Base-by-base conservation (phyloP, 2,329 filamentous ascomycete genomes). In the Exophiala calicioides region DNA sequence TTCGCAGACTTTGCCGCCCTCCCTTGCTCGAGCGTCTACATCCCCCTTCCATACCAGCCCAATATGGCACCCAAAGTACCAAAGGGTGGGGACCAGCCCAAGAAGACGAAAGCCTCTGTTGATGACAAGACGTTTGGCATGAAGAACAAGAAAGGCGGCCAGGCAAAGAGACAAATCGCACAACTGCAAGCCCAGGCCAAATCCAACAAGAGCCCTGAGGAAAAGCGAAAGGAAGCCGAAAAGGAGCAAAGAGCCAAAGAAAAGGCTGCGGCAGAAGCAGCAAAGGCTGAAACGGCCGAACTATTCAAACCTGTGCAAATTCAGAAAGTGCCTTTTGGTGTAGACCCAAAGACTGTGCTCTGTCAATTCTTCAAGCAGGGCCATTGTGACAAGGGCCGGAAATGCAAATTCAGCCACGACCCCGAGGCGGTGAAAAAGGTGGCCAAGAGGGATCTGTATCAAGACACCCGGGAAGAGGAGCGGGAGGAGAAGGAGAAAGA, bases 91-190 rank as follows among this genome's bases (percentile, higher is more conserved):
- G 58, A 70, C 20, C 63, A 68, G 62, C 63, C 67, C 32, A 75
- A 74, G 62, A 73, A 75, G 65, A 69, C 73, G 62, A 75, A 71
- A 63, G 52, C 65, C 54, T 63, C 68, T 33, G 87, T 90, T 55
- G 89, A 93, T 55, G 93, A 98, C 77, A 93, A 91, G 75, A 95
- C 93, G 37, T 98, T 98, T 78, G 93, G 93, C 62, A 97, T 98
- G 93, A 98, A 98, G 75, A 98, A 98, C 71, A 98, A 98, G 77
- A 98, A 96, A 78, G 93, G 93, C 59, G 86, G 82, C 47, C 84
- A 82, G 41, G 91, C 90, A 44, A 88, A 97, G 73, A 95, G 84
- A 71, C 82, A 90, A 60, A 97, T 98, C 65, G 85, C 87, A 49
- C 87, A 90, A 62, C 81, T 98, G 67, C 74, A 84, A 58, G 79